Conservation (phyloP, 2,329 filamentous ascomycete genomes). For the Ceratocystis eucalypticola region DNA sequence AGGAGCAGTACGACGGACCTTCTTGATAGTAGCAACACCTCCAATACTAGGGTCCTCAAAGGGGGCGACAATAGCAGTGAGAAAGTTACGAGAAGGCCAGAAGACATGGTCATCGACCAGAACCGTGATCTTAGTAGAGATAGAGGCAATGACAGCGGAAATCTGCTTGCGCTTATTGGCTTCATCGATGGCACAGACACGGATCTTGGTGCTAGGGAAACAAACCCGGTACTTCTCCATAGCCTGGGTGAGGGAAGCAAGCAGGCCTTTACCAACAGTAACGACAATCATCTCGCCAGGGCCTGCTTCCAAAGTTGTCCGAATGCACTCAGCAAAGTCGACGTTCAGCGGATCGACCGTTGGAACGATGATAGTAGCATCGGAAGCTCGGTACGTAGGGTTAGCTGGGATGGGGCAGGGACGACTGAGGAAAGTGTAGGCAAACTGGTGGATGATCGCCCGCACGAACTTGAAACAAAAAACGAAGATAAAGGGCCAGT, state of each 20-base stretch:
- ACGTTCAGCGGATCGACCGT: slow-evolving; percentile 33
- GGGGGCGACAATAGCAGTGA: slow-evolving; percentile 31
- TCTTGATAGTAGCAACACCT: slow-evolving; percentile 44
- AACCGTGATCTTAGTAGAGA: slow-evolving; percentile 32
- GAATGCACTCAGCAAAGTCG: slow-evolving; percentile 32
- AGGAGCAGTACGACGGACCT: slow-evolving; percentile 30
- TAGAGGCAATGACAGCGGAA: slow-evolving; percentile 27
- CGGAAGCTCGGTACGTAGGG: slow-evolving; percentile 26
- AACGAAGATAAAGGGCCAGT: slow-evolving; percentile 17
- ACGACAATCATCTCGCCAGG: slow-evolving; percentile 33
- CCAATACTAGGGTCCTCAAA: slow-evolving; percentile 36
- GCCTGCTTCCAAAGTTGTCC: slow-evolving; percentile 28
- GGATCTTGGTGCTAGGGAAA: slow-evolving; percentile 22
- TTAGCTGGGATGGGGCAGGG: slow-evolving; percentile 24
- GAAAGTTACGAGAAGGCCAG: slow-evolving; percentile 32
- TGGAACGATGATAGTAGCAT: slow-evolving; percentile 40
- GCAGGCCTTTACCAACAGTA: slow-evolving; percentile 29
- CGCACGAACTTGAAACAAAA: slow-evolving; percentile 34
- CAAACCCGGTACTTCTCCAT: slow-evolving; percentile 14
- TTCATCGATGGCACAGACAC: slow-evolving; percentile 25
- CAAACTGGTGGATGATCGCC: slow-evolving; percentile 31
- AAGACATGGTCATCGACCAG: slow-evolving; percentile 41
- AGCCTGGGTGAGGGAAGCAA: slow-evolving; percentile 18
- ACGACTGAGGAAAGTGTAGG: slow-evolving; percentile 29
- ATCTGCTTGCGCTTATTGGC: slow-evolving; percentile 40